Evolutionary conservation across 108 stramenopile genomes (phyloP).

Genomic region (Asterionellopsis glacialis): DNA sequence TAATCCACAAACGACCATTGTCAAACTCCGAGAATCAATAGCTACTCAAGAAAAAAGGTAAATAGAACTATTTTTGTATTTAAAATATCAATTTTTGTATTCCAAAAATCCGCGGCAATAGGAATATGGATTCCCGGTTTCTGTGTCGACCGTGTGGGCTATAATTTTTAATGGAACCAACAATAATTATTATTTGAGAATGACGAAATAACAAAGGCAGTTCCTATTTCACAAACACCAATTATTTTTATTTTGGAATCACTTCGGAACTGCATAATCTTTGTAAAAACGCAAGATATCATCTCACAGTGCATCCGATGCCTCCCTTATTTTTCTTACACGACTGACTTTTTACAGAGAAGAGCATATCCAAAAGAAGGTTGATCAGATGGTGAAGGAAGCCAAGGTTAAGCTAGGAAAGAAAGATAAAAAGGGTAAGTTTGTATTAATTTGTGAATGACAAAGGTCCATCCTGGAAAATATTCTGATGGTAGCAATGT

Average conservation of each 20-base stretch:
- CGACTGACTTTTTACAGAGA: constrained; percentile 27
- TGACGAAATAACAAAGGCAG: too few relatives aligned
- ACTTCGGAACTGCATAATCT: too few relatives aligned
- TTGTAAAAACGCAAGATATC: too few relatives aligned
- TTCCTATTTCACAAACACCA: too few relatives aligned
- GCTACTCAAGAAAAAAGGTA: constrained; percentile 83
- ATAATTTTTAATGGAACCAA: not conserved
- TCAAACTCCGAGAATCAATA: constrained; percentile 68
- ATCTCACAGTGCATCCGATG: not conserved
- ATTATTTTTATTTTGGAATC: too few relatives aligned
- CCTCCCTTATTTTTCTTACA: constrained; percentile 1
- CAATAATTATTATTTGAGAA: not conserved
- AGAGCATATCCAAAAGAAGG: constrained; percentile 67
- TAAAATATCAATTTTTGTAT: constrained; percentile 14
- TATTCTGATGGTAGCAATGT: not conserved
- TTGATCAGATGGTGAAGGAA: constrained; percentile 71
- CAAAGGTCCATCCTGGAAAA: not conserved
- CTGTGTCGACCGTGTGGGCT: too few relatives aligned
- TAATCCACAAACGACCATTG: constrained; percentile 51
- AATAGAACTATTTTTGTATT: constrained; percentile 26
- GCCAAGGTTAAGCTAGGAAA: constrained; percentile 94
- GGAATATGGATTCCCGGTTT: too few relatives aligned
- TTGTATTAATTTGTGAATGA: too few relatives aligned
- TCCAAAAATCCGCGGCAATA: constrained; percentile 1
- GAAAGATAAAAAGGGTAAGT: constrained; percentile 92